Evolutionary conservation across 2,329 filamentous ascomycete genomes (phyloP).

Genomic region (Trichoderma simmonsii): DNA sequence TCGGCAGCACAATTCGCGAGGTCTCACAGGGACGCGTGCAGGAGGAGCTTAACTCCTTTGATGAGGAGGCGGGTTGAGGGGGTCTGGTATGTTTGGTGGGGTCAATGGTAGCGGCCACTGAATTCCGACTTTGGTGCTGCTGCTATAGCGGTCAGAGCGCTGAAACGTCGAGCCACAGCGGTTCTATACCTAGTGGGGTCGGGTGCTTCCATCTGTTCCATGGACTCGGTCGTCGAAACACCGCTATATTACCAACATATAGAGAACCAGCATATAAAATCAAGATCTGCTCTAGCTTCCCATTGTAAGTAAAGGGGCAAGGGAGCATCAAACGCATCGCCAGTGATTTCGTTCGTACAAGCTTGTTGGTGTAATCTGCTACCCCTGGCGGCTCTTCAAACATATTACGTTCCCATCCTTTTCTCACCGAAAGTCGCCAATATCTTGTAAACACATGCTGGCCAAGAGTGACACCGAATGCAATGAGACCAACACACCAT

Average conservation of each 20-base stretch:
- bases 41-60: slow-evolving; percentile 12
- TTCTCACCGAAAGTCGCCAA: background rate
- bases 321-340: background rate
- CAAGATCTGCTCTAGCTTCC: background rate
- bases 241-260: background rate
- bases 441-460: background rate
- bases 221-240: background rate
- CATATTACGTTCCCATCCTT: background rate
- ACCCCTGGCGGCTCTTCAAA: background rate
- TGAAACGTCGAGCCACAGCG: background rate
- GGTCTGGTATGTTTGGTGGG: slow-evolving; percentile 6
- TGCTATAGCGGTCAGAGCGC: slow-evolving; percentile 2
- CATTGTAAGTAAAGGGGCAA: background rate
- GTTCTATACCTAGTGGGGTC: background rate
- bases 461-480: background rate
- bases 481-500: background rate
- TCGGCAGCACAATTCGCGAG: slow-evolving; percentile 12
- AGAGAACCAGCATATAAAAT: background rate
- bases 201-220: background rate
- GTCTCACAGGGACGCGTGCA: slow-evolving; percentile 12
- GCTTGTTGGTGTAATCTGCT: background rate
- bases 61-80: slow-evolving; percentile 10
- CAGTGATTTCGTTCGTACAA: background rate
- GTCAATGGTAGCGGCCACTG: background rate
- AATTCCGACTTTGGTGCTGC: background rate